phyloP scores from a whole-genome alignment of 164 flowering plant species.

The Nymphaea colorata region DNA sequence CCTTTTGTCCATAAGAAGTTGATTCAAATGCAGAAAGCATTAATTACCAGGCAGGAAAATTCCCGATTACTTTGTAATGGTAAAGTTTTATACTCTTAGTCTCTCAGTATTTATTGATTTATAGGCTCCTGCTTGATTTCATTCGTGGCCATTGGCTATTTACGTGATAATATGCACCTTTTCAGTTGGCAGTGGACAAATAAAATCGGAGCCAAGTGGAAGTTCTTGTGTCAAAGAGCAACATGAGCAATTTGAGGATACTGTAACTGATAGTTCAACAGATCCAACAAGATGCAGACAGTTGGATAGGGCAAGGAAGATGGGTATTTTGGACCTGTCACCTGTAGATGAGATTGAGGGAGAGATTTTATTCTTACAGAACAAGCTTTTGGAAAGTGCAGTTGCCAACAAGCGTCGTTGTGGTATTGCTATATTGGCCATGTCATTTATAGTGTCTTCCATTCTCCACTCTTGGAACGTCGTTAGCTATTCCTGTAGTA shows the following conservation, averaged over 20 bases:
- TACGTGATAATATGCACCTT: slow-evolving; percentile 1
- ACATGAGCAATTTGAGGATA: slow-evolving; percentile 12
- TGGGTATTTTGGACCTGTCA: slow-evolving; percentile 39
- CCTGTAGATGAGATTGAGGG: slow-evolving; percentile 93
- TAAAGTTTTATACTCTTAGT: slow-evolving; percentile 8
- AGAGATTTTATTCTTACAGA: slow-evolving; percentile 69
- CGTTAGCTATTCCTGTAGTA: neutral
- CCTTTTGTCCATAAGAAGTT: slow-evolving; percentile 38
- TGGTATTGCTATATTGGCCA: slow-evolving; percentile 18
- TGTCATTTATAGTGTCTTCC: slow-evolving; percentile 11
- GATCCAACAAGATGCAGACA: slow-evolving; percentile 23
- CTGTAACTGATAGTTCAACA: slow-evolving; percentile 9
- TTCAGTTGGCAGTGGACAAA: slow-evolving; percentile 27
- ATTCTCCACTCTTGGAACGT: slow-evolving; percentile 2
- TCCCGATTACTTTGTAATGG: slow-evolving; percentile 15
- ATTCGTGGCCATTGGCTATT: neutral
- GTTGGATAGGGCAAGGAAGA: slow-evolving; percentile 32
- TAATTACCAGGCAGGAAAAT: slow-evolving; percentile 9
- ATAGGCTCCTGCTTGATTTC: neutral
- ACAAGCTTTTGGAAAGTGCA: slow-evolving; percentile 42
- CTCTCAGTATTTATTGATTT: neutral
- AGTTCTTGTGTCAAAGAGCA: slow-evolving; percentile 23
- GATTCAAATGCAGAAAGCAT: slow-evolving; percentile 21
- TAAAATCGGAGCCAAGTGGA: slow-evolving; percentile 13
- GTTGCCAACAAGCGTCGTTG: slow-evolving; percentile 36